Evolutionary conservation across 2,329 filamentous ascomycete species (phyloP).

Genomic region (Tolypocladium ophioglossoides): DNA sequence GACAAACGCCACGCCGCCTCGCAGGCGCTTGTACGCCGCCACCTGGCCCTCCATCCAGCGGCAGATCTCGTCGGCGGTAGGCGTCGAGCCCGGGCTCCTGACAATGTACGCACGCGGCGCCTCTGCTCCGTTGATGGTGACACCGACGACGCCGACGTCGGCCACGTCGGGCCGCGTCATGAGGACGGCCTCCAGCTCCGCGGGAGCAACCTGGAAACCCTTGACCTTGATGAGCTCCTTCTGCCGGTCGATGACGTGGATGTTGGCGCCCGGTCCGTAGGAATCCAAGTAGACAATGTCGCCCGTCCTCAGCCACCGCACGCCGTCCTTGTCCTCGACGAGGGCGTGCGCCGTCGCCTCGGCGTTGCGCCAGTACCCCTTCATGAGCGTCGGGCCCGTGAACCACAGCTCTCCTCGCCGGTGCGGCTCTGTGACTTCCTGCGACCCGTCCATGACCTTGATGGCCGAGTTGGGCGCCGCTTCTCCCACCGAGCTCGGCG

Average conservation of each 20-base stretch:
- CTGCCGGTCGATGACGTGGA: conserved; percentile 65
- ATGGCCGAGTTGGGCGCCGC: not conserved
- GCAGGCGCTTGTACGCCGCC: not conserved
- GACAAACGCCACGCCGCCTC: not conserved
- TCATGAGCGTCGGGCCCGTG: conserved; percentile 59
- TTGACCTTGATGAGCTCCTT: conserved; percentile 56
- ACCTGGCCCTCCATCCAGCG: conserved; percentile 3
- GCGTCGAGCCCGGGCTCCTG: conserved; percentile 8
- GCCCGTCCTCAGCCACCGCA: conserved; percentile 64
- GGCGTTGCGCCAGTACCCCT: conserved; percentile 76
- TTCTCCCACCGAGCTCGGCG: not conserved
- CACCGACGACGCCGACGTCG: conserved; percentile 56
- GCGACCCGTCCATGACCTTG: not conserved
- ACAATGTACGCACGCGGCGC: conserved; percentile 54
- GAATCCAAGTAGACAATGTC: conserved; percentile 67
- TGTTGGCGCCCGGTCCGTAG: conserved; percentile 51
- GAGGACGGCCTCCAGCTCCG: conserved; percentile 31
- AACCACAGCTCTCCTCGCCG: conserved; percentile 71
- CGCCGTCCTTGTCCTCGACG: conserved; percentile 44
- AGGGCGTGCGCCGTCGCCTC: conserved; percentile 71
- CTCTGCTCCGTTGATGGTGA: conserved; percentile 44
- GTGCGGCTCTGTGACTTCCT: conserved; percentile 54
- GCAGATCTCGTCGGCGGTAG: conserved; percentile 4
- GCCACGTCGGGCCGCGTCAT: conserved; percentile 34
- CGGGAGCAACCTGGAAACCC: conserved; percentile 48